Evolutionary conservation across 129 eudicot species (phyloP), one percentile per base, ranked within the genome.

Genomic region (Centella asiatica): DNA sequence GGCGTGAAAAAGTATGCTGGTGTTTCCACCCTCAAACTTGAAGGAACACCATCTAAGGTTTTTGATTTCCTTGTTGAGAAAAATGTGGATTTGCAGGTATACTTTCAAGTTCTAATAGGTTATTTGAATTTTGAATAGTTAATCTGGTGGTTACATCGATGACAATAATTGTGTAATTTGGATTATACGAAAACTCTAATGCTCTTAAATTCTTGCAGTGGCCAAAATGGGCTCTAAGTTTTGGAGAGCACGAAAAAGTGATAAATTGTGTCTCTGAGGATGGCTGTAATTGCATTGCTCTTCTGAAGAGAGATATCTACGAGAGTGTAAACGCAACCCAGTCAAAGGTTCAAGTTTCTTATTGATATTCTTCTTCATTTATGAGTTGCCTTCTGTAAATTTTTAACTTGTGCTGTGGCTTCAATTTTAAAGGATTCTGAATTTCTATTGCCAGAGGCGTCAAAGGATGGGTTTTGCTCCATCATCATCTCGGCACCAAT

Each of bases 401-500:
- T 55, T 36, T 37, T 55, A 55, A 55, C 31, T 55, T 55, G 23
- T 27, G 18, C 28, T 44, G 36, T 40, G 31, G 17, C 32, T 37
- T 24, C 14, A 6, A 40, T 60, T 60, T 60, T 20, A 59, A 31
- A 60, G 65, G 65, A 36, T 0, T 0, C 4, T 32, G 65, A 60
- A 28, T 60, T 36, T 60, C 50, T 60, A 15, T 44, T 60, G 3
- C 65, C 37, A 60, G 65, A 60, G 45, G 32, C 65, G 37, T 60
- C 65, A 60, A 25, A 12, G 34, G 65, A 39, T 60, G 50, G 47
- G 39, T 34, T 34, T 34, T 34, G 39, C 9, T 34, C 39, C 39
- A 3, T 34, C 39, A 34, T 34, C 9, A 9, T 34, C 39, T 4
- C 39, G 9, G 39, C 39, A 34, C 39, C 39, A 34, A 34, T 34